Evolutionary conservation across 306 rosid genomes (phyloP), one percentile per base, ranked within the genome.

Genomic region (Hylodesmum podocarpum): DNA sequence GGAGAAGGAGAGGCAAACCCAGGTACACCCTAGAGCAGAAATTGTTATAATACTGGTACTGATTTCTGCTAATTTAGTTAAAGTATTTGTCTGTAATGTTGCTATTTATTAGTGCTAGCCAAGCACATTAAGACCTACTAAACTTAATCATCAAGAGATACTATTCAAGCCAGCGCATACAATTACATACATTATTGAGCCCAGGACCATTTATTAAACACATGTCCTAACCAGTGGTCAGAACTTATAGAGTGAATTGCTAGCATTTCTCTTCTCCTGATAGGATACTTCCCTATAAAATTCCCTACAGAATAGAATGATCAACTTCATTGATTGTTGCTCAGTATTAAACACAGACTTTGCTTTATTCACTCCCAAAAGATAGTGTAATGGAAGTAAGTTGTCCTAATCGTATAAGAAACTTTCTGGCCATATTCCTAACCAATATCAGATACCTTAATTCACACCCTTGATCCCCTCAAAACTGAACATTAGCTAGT

Each of bases 1-100:
- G 82, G 98, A 94, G 84, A 94, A 94, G 86, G 98, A 94, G 89
- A 90, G 87, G 75, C 97, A 91, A 83, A 79, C 91, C 68, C 98
- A 94, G 96, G 98, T 89, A 18, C 53, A 21, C 53, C 77, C 31
- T 2, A 46, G 43, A 74, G 59, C 37, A 27, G 64, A 37, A 27
- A 3, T 57, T 57, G 37, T 46, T 39, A 24, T 21, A 12, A 47
- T 46, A 34, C 21, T 12, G 8, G 15, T 58, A 15, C 72, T 49
- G 53, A 73, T 66, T 34, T 72, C 34, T 19, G 25, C 29, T 13
- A 50, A 61, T 40, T 18, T 40, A 39, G 49, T 57, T 49, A 33
- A 78, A 59, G 18, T 47, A 37, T n/a, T 44, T 44, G 16, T n/a
- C n/a, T 66, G 22, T 25, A 27, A 19, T 27, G 14, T 54, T 24